phyloP scores from a whole-genome alignment of 306 rosid species.

The Astragalus membranaceus region DNA sequence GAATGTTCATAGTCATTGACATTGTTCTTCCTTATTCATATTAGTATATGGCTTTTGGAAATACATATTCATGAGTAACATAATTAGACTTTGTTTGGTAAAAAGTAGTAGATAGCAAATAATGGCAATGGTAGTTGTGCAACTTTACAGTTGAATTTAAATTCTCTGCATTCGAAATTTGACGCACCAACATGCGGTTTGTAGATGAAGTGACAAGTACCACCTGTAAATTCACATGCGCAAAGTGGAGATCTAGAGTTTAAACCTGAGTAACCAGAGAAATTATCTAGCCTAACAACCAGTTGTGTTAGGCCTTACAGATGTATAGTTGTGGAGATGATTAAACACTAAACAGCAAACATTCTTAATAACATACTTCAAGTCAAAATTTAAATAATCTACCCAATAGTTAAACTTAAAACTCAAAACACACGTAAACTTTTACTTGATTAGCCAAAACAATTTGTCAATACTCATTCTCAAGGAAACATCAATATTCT shows the following conservation, averaged over 20 bases:
- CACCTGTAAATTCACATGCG: no score
- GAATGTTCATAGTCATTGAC: conserved; percentile 4
- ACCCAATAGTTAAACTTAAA: background rate
- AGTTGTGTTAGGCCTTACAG: no score
- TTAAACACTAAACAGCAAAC: background rate
- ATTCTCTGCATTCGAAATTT: no score
- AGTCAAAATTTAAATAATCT: background rate
- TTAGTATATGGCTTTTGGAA: background rate
- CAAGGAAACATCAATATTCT: background rate
- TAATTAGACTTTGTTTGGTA: background rate
- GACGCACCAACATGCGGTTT: no score
- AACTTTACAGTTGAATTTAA: no score
- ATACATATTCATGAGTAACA: background rate
- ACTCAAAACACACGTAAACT: background rate
- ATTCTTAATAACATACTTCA: background rate
- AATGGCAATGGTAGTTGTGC: no score
- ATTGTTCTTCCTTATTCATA: background rate
- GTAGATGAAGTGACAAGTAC: no score
- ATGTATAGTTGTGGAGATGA: background rate
- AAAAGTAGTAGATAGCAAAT: no score
- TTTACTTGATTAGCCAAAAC: background rate
- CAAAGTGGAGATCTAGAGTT: no score
- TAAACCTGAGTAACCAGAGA: no score
- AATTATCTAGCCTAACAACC: no score
- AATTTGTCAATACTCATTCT: background rate